Evolutionary conservation across 352 stramenopile genomes (phyloP).

Genomic region (Globisporangium echinulatum): DNA sequence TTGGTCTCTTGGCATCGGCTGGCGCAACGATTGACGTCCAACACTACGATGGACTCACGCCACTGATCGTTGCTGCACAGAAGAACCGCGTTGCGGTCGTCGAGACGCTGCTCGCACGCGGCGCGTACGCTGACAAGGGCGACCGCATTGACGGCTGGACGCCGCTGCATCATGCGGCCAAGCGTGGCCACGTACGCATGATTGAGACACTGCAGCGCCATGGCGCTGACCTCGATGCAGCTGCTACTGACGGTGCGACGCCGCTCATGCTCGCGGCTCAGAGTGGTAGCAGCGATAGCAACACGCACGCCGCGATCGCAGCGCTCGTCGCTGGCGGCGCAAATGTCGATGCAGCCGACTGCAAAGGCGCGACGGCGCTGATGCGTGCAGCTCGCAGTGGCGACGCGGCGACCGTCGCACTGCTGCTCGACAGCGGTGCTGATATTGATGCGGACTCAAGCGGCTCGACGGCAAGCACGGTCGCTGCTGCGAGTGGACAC

Average conservation of each 20-base stretch:
- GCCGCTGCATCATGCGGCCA: conserved; percentile 5
- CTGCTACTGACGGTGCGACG: background rate
- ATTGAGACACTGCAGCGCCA: conserved; percentile 1
- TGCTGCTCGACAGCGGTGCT: background rate
- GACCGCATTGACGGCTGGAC: conserved; percentile 5
- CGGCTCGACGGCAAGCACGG: conserved; percentile 3
- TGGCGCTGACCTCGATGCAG: background rate
- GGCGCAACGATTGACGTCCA: conserved; percentile 1
- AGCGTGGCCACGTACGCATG: background rate
- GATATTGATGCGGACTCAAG: background rate
- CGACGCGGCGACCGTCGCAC: background rate
- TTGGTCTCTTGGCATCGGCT: background rate
- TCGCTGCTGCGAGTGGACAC: conserved; percentile 3
- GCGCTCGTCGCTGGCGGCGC: background rate
- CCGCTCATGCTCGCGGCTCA: background rate
- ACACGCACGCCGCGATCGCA: background rate
- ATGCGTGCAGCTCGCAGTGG: conserved; percentile 3
- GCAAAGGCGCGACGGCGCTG: conserved; percentile 3
- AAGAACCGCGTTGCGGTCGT: background rate
- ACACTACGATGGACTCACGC: conserved; percentile 5
- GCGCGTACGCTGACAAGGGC: conserved; percentile 2
- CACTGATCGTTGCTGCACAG: conserved; percentile 5
- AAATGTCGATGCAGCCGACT: conserved; percentile 1
- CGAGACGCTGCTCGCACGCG: conserved; percentile 1
- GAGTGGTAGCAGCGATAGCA: background rate